A percentile compares a stretch with the other conserved stretches of the same genome.
phyloP scores from a whole-genome alignment of 2,329 filamentous ascomycete species.

The Ceratocystis cacaofunesta region DNA sequence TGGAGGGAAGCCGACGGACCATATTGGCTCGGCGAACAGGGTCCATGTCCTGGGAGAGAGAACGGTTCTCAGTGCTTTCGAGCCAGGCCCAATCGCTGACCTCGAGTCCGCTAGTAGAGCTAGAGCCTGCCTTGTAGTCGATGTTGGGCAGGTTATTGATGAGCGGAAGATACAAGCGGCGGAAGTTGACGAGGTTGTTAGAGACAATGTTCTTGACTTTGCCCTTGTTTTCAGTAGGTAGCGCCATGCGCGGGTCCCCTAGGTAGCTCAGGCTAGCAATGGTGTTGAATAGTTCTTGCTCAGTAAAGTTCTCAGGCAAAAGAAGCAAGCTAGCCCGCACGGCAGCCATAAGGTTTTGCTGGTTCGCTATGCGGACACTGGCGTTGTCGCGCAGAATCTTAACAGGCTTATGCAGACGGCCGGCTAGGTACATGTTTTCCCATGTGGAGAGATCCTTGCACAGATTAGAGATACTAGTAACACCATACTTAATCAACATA shows the following conservation, averaged over 20 bases:
- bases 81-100: conserved; percentile 31
- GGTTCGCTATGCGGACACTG: conserved; percentile 80
- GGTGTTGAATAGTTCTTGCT: conserved; percentile 74
- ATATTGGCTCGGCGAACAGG: conserved; percentile 84
- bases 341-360: conserved; percentile 86
- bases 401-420: conserved; percentile 89
- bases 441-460: conserved; percentile 76
- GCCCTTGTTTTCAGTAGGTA: conserved; percentile 76
- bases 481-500: conserved; percentile 92
- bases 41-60: conserved; percentile 80
- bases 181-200: conserved; percentile 82
- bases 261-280: conserved; percentile 89
- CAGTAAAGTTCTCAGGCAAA: conserved; percentile 69
- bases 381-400: conserved; percentile 95
- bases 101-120: conserved; percentile 46
- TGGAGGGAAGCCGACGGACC: conserved; percentile 76
- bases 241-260: conserved; percentile 87
- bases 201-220: conserved; percentile 92
- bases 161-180: conserved; percentile 76
- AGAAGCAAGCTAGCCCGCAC: conserved; percentile 79
- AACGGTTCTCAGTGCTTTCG: conserved; percentile 42
- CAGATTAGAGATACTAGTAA: conserved; percentile 84
- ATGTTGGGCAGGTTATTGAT: conserved; percentile 85
- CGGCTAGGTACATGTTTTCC: conserved; percentile 93
- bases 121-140: conserved; percentile 48